Conservation (phyloP, 805 yeast species). For the Priceomyces melissophilus region DNA sequence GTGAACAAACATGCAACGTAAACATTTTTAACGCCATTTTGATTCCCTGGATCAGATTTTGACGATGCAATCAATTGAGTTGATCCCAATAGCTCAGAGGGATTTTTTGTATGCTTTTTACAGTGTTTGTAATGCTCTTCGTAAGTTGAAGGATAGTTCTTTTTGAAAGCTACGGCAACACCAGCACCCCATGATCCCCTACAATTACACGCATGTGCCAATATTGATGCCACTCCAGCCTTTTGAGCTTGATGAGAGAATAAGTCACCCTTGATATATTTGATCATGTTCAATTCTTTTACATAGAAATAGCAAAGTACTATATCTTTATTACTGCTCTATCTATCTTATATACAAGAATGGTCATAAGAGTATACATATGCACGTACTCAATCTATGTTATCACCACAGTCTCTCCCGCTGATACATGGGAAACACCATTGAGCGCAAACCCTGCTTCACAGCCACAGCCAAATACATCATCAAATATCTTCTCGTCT, state of each 20-base stretch:
- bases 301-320: no score
- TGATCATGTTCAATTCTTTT: conserved; percentile 26
- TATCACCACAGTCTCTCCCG: conserved; percentile 22
- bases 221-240: conserved; percentile 33
- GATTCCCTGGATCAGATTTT: conserved; percentile 27
- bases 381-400: no score
- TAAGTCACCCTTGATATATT: conserved; percentile 56
- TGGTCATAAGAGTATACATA: no score
- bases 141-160: conserved; percentile 56
- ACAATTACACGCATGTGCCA: conserved; percentile 81
- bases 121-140: conserved; percentile 46
- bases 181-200: conserved; percentile 86
- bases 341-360: background rate
- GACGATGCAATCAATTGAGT: conserved; percentile 42
- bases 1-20: conserved; percentile 72
- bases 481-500: conserved; percentile 8
- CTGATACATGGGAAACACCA: conserved; percentile 23
- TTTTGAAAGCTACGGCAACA: conserved; percentile 58
- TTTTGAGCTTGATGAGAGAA: conserved; percentile 32
- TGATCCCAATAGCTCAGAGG: conserved; percentile 49
- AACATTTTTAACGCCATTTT: conserved; percentile 17
- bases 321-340: no score
- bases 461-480: conserved; percentile 30
- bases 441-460: conserved; percentile 29
- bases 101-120: conserved; percentile 13